Evolutionary conservation across 495 filamentous ascomycete species (phyloP).

Genomic region (Venustampulla echinocandica): DNA sequence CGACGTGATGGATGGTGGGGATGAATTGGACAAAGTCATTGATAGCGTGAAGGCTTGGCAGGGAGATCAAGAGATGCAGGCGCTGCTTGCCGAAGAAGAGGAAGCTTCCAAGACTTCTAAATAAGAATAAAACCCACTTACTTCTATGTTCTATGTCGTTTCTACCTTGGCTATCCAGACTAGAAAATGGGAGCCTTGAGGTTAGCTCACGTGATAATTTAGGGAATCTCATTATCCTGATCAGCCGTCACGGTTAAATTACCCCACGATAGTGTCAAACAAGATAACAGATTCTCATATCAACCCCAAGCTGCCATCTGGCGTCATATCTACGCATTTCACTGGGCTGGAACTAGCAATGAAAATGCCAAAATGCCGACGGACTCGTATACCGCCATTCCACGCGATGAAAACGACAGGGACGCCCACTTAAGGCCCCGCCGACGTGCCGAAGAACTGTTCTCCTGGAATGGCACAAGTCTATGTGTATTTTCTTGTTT

Average conservation of each 20-base stretch:
- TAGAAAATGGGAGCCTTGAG: too few species aligned
- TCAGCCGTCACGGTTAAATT: slow-evolving; percentile 15
- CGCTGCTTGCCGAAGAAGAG: slow-evolving; percentile 45
- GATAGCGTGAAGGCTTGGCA: slow-evolving; percentile 76
- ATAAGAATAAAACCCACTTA: slow-evolving; percentile 3
- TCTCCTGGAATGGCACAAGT: neutral
- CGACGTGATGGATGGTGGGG: slow-evolving; percentile 66
- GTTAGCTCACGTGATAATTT: too few species aligned
- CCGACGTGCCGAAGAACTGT: neutral
- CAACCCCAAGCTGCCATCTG: too few species aligned
- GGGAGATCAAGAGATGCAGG: slow-evolving; percentile 65
- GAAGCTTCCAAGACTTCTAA: slow-evolving; percentile 11
- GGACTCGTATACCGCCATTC: slow-evolving; percentile 7
- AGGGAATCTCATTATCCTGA: neutral
- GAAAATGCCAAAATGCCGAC: slow-evolving; percentile 1
- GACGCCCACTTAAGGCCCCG: neutral
- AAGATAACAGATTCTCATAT: too few species aligned
- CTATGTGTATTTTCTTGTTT: neutral
- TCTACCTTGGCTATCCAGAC: neutral
- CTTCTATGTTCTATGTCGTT: neutral
- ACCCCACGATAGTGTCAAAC: too few species aligned
- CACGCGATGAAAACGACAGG: slow-evolving; percentile 15
- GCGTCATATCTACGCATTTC: too few species aligned
- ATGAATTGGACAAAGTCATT: slow-evolving; percentile 66
- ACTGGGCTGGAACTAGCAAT: neutral